Conservation (phyloP, 176 grass and related monocot genomes). For the Cocos nucifera region DNA sequence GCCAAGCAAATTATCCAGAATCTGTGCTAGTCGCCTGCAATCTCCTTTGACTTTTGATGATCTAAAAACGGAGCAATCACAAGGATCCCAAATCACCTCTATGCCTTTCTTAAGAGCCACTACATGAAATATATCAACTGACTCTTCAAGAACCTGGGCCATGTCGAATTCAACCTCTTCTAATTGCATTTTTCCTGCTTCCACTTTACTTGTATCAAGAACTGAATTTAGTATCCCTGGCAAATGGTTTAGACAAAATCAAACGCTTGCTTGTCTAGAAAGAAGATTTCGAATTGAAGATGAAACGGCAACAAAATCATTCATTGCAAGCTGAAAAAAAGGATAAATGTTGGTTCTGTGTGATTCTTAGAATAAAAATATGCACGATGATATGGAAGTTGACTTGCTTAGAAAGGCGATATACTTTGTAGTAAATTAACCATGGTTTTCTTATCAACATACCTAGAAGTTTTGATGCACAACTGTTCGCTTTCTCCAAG, state of each 20-base stretch:
- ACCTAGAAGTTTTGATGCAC: conserved; percentile 58
- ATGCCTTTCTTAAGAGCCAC: conserved; percentile 36
- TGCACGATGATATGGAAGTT: too few species aligned
- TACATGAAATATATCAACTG: conserved; percentile 42
- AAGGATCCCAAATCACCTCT: conserved; percentile 82
- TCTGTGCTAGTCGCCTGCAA: conserved; percentile 45
- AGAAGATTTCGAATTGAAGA: too few species aligned
- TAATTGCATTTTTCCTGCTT: conserved; percentile 68
- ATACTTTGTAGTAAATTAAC: too few species aligned
- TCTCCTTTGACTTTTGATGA: conserved; percentile 34
- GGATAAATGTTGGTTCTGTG: too few species aligned
- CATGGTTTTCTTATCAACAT: conserved; percentile 7
- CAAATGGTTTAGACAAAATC: not conserved
- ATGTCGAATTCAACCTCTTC: conserved; percentile 60
- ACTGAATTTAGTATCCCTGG: conserved; percentile 68
- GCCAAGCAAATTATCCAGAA: conserved; percentile 71
- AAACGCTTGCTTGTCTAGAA: too few species aligned
- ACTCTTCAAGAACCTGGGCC: conserved; percentile 63
- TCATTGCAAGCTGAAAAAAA: too few species aligned
- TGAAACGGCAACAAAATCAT: too few species aligned
- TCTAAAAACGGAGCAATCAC: conserved; percentile 50
- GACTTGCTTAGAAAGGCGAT: too few species aligned
- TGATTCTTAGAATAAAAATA: not conserved
- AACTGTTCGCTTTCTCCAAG: conserved; percentile 39
- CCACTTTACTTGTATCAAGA: conserved; percentile 69